These are phyloP conservation scores for Abelmoschus esculentus DNA, from an alignment of 345 rosid species.

Conservation along the genomic window DNA sequence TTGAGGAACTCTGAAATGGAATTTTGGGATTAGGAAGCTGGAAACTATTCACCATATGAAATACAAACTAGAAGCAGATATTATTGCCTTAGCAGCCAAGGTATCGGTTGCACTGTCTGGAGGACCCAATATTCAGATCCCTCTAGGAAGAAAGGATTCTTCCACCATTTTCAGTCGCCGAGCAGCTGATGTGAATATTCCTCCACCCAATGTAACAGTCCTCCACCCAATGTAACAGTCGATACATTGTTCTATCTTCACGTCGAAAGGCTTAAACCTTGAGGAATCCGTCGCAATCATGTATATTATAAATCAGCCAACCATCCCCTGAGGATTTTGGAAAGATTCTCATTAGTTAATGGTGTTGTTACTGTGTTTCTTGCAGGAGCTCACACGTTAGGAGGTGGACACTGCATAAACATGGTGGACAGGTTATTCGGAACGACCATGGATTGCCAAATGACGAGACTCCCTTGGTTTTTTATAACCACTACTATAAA, in stretches of 20 bases:
- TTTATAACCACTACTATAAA: not conserved
- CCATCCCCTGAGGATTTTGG: not conserved
- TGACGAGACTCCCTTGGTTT: not conserved
- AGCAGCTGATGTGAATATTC: slow-evolving; percentile 23
- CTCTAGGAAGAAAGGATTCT: slow-evolving; percentile 34
- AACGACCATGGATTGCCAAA: no score
- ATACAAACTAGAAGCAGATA: slow-evolving; percentile 18
- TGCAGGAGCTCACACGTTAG: not conserved
- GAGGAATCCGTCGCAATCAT: slow-evolving; percentile 26
- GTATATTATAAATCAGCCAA: slow-evolving; percentile 6
- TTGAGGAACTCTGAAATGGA: slow-evolving; percentile 7
- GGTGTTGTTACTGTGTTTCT: not conserved
- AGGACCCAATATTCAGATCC: slow-evolving; percentile 28
- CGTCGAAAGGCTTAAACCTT: slow-evolving; percentile 22
- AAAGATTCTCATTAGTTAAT: not conserved
- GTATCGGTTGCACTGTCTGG: slow-evolving; percentile 30
- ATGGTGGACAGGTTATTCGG: not conserved
- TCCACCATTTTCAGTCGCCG: slow-evolving; percentile 11
- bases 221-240: slow-evolving; percentile 18
- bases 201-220: slow-evolving; percentile 18
- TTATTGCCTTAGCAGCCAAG: slow-evolving; percentile 31
- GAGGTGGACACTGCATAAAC: slow-evolving; percentile 3
- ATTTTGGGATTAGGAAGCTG: slow-evolving; percentile 25
- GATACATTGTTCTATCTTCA: slow-evolving; percentile 24
- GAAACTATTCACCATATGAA: slow-evolving; percentile 24